phyloP scores from a whole-genome alignment of 768 basidiomycete genomes.

The Tulasnella sp. region DNA sequence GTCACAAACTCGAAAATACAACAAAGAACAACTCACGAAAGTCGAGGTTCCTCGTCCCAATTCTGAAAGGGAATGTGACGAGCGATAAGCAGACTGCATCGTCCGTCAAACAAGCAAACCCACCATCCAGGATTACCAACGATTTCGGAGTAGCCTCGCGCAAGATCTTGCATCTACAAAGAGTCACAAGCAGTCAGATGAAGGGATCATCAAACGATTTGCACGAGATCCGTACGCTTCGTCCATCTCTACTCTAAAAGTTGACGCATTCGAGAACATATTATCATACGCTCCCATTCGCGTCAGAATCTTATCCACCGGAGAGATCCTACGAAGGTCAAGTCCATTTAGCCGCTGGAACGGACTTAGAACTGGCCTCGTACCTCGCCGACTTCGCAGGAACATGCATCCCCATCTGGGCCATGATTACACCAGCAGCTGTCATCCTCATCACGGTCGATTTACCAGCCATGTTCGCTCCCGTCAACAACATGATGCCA shows the following conservation, averaged over 20 bases:
- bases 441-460: constrained; percentile 94
- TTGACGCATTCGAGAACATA: constrained; percentile 89
- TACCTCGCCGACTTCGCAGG: constrained; percentile 77
- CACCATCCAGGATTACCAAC: constrained; percentile 90
- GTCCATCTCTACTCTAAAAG: constrained; percentile 97
- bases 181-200: not conserved
- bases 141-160: constrained; percentile 91
- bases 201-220: not conserved
- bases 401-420: constrained; percentile 91
- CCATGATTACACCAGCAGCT: constrained; percentile 88
- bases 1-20: not conserved
- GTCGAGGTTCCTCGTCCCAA: constrained; percentile 94
- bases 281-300: constrained; percentile 99
- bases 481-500: constrained; percentile 79
- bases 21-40: constrained; percentile 46
- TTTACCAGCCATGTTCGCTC: constrained; percentile 51
- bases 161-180: constrained; percentile 75
- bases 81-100: not conserved
- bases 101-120: constrained; percentile 25
- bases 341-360: too few species aligned
- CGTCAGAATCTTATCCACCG: constrained; percentile 86
- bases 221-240: constrained; percentile 62
- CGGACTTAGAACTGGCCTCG: too few species aligned
- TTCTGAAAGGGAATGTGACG: constrained; percentile 42
- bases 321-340: constrained; percentile 62